phyloP scores from a whole-genome alignment of 2,329 filamentous ascomycete genomes.

The Calonectria honghensis region DNA sequence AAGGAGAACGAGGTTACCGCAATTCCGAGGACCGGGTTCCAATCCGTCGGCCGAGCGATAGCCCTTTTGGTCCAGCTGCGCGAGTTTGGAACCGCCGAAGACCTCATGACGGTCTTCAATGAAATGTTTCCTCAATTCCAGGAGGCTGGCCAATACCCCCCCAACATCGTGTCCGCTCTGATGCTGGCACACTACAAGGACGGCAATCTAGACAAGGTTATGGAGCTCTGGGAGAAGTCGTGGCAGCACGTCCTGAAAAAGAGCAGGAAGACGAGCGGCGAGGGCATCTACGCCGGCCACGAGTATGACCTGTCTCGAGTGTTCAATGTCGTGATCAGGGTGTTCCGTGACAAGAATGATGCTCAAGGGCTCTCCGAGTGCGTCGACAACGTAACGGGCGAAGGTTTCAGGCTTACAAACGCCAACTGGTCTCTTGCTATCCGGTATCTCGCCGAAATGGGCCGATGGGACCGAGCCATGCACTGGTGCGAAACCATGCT shows the following conservation, averaged over 20 bases:
- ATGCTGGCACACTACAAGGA: constrained; percentile 80
- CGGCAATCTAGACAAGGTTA: constrained; percentile 75
- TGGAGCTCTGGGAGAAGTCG: constrained; percentile 79
- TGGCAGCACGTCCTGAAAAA: constrained; percentile 70
- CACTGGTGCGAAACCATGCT: constrained; percentile 83
- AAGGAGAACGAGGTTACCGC: constrained; percentile 45
- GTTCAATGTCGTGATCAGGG: constrained; percentile 69
- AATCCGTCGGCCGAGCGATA: constrained; percentile 58
- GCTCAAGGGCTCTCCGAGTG: constrained; percentile 68
- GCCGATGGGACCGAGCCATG: constrained; percentile 81
- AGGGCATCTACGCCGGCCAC: constrained; percentile 65
- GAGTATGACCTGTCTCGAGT: constrained; percentile 73
- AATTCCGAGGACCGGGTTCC: constrained; percentile 54
- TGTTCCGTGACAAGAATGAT: constrained; percentile 64
- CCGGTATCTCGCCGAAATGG: constrained; percentile 77
- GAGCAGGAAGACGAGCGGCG: constrained; percentile 48
- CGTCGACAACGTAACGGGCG: constrained; percentile 73
- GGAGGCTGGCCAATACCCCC: constrained; percentile 64
- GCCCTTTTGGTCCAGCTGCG: constrained; percentile 60
- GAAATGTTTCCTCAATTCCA: constrained; percentile 61
- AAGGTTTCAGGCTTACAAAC: constrained; percentile 84
- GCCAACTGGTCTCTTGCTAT: constrained; percentile 89
- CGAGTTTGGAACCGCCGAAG: constrained; percentile 72
- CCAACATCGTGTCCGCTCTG: constrained; percentile 76
- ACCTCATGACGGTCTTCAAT: constrained; percentile 74